phyloP scores from a whole-genome alignment of 108 stramenopile species.

The Fragilaria radians region DNA sequence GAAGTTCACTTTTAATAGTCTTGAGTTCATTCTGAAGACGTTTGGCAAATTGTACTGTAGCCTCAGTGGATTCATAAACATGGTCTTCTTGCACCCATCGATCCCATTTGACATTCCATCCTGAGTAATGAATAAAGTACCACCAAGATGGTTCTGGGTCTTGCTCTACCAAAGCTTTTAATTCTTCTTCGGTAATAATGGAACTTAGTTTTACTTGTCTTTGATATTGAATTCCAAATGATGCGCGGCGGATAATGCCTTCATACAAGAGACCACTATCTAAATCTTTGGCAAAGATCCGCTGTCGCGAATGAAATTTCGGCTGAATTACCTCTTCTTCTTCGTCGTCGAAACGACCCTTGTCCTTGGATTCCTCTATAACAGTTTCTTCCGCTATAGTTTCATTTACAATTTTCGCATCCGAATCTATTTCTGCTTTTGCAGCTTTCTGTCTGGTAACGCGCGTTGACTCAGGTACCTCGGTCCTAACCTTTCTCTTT shows the following conservation, averaged over 20 bases:
- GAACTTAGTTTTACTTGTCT: conserved; percentile 5
- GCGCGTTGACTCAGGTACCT: too few species aligned
- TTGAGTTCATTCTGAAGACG: conserved; percentile 32
- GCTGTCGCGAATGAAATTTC: conserved; percentile 26
- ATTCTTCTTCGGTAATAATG: conserved; percentile 14
- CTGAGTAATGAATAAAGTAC: conserved; percentile 70
- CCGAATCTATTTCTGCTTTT: too few species aligned
- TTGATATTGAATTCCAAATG: conserved; percentile 31
- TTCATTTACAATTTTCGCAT: too few species aligned
- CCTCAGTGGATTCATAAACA: conserved; percentile 24
- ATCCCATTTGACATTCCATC: conserved; percentile 80
- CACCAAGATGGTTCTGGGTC: conserved; percentile 29
- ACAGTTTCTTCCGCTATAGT: too few species aligned
- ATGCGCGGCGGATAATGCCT: conserved; percentile 37
- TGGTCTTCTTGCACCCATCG: conserved; percentile 58
- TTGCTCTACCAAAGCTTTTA: conserved; percentile 7
- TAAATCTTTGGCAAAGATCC: conserved; percentile 46
- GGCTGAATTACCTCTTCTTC: conserved; percentile 1
- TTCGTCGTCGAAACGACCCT: background rate
- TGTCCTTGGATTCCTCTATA: too few species aligned
- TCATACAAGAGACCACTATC: conserved; percentile 52
- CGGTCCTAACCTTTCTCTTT: too few species aligned
- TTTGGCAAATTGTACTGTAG: conserved; percentile 23
- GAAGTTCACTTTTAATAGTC: conserved; percentile 7
- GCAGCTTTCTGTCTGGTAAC: too few species aligned